These are phyloP conservation scores for Lasiosphaeria miniovina DNA, from an alignment of 495 filamentous ascomycete species.

Conservation along the genomic window DNA sequence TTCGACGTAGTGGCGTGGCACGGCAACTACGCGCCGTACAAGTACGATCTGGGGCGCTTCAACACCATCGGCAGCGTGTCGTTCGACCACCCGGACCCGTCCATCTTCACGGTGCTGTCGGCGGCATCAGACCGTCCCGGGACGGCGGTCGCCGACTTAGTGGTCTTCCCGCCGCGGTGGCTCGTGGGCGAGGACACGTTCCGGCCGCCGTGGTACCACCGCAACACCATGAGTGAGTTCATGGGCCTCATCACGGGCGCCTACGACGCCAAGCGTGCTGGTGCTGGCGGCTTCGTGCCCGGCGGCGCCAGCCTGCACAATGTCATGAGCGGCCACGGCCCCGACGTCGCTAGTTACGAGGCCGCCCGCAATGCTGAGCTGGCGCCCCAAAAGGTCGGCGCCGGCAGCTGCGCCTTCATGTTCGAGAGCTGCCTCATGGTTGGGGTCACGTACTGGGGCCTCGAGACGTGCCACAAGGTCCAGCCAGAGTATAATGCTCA, in stretches of 20 bases:
- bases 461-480: constrained; percentile 79
- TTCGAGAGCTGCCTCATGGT: constrained; percentile 75
- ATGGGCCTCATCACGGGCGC: constrained; percentile 73
- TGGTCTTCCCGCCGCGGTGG: constrained; percentile 82
- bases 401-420: constrained; percentile 65
- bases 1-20: constrained; percentile 89
- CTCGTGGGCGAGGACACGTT: constrained; percentile 74
- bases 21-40: constrained; percentile 76
- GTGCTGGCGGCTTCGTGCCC: constrained; percentile 54
- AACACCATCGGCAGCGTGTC: constrained; percentile 70
- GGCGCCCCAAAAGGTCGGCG: constrained; percentile 52
- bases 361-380: constrained; percentile 57
- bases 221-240: constrained; percentile 83
- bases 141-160: constrained; percentile 77
- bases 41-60: constrained; percentile 82
- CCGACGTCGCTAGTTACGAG: constrained; percentile 61
- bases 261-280: constrained; percentile 51
- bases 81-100: constrained; percentile 79
- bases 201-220: constrained; percentile 79
- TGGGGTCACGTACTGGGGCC: constrained; percentile 87
- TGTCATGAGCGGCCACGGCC: constrained; percentile 59
- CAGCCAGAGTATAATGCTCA: constrained; percentile 80
- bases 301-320: constrained; percentile 58
- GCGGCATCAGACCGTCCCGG: constrained; percentile 60
- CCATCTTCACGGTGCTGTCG: constrained; percentile 78